Base-by-base conservation (phyloP, 768 basidiomycete genomes). In the Amanita subjunquillea region DNA sequence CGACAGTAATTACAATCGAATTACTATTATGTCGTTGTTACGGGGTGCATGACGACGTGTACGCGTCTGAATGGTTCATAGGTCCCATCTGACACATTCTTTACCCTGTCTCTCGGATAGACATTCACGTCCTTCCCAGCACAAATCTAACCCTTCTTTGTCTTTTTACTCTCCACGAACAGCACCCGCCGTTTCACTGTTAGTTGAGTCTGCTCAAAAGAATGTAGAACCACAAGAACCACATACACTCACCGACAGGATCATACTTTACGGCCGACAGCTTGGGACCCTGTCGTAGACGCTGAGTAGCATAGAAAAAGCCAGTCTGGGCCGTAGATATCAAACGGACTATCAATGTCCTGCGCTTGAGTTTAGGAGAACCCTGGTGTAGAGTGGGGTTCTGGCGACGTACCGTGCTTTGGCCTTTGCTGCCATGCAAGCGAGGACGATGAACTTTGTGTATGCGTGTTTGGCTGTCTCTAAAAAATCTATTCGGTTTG, bases 251-350 rank as follows among this genome's bases (percentile, higher is more conserved):
- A 91, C 91, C 89, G 62, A 72, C 70, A 1, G 91, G 90, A 62
- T 95, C 92, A 64, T 93, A 94, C 67, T 94, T 95, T 59, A 94
- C 85, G n/a, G 88, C 84, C 6, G 88, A 83, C 47, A 95, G 69
- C 66, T 78, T 86, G n/a, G 88, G 82, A 2, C 83, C 85, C 61
- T 77, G 66, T 9, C 92, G 77, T 39, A 84, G 69, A 20, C 92
- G 78, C 56, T 83, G 78, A 2, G 87, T 87, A 20, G 89, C 90
- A 69, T 94, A 95, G 67, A 93, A 93, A 71, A 78, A 91, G 9
- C 92, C 91, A 1, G 91, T 94, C 67, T 90, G 85, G 0, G 92
- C 92, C 0, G 91, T 91, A 12, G 92, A 94, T 54, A 94, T 82
- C 58, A 95, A 76, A 45, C 90, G 87, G 49, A 94, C 83, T 51